Base-by-base conservation (phyloP, 2,329 filamentous ascomycete genomes). In the Claviceps humidiphila region DNA sequence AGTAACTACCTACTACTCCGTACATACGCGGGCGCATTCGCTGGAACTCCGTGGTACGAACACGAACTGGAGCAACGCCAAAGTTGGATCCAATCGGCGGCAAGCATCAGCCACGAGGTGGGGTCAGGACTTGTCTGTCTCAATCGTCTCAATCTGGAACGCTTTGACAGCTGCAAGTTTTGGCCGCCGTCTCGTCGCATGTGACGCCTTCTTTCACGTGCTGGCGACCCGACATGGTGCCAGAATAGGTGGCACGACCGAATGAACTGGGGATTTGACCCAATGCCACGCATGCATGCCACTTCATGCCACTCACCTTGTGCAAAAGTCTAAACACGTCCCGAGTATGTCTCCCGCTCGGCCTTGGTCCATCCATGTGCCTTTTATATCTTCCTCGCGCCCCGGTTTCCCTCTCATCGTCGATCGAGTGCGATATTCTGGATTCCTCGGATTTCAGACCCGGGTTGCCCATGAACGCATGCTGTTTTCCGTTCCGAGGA, bases 171-270 rank as follows among this genome's bases (percentile, higher is more conserved):
- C 30, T 34, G 30, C 30, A 34, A 11, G 30, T 34, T 34, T 34
- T 30, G 20, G 6, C 43, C 4, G 5, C 14, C n/a, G 22, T 30
- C 43, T 17, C 46, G 17, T 54, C 46, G 50, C 53, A 52, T 54
- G 53, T 52, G 50, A 52, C 41, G 50, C 22, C 43, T 40, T 54
- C 45, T 51, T 54, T 54, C 53, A 54, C 53, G 53, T 54, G 53
- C 50, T 49, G 49, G 39, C 48, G 9, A 46, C 47, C 49, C 38
- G 40, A 54, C 52, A 30, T 26, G 22, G 24, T 38, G 52, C 46
- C 52, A 38, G 13, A 53, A 44, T 20, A 45, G 50, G 46, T 50
- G 53, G 47, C 53, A 52, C 50, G 39, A 46, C 53, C 50, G 42
- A 47, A 20, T 39, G 20, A 34, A 50, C 47, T 47, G 16, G 52